A percentile compares a stretch with the other conserved stretches of the same genome.
These are phyloP conservation scores for Licmophora abbreviata DNA, from an alignment of 108 stramenopile species.

Conservation along the genomic window DNA sequence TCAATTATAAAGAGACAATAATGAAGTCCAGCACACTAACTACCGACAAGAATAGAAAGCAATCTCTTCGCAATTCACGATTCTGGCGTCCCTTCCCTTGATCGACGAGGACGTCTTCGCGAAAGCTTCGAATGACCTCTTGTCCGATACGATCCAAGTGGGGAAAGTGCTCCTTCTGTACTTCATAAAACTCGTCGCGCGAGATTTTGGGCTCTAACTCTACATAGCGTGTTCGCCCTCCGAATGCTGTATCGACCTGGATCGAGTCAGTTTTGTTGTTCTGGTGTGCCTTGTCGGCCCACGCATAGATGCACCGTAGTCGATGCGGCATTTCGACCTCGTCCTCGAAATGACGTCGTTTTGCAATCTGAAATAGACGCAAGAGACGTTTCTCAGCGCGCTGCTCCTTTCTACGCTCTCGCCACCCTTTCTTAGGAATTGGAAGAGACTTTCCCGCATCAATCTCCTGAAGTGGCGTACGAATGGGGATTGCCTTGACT, in stretches of 20 bases:
- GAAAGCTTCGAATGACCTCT: slow-evolving; percentile 66
- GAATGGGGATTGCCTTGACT: slow-evolving; percentile 15
- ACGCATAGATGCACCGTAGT: slow-evolving; percentile 82
- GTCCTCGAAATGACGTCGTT: slow-evolving; percentile 59
- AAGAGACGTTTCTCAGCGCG: slow-evolving; percentile 38
- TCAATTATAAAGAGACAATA: background rate
- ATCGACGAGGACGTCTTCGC: slow-evolving; percentile 72
- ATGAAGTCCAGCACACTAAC: slow-evolving; percentile 52
- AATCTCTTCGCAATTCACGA: slow-evolving; percentile 49
- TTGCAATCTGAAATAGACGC: slow-evolving; percentile 43
- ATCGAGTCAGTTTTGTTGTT: slow-evolving; percentile 68
- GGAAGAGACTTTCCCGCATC: background rate
- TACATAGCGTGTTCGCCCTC: slow-evolving; percentile 78
- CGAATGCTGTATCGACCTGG: slow-evolving; percentile 58
- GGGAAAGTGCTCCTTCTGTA: slow-evolving; percentile 65
- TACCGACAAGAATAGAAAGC: slow-evolving; percentile 57
- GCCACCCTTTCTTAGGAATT: slow-evolving; percentile 27
- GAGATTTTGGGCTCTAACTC: slow-evolving; percentile 82
- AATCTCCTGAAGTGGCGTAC: slow-evolving; percentile 5
- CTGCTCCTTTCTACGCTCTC: slow-evolving; percentile 49
- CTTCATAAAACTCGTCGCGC: slow-evolving; percentile 66
- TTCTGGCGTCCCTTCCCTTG: slow-evolving; percentile 77
- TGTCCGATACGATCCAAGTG: slow-evolving; percentile 73
- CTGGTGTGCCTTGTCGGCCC: slow-evolving; percentile 86
- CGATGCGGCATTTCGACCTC: slow-evolving; percentile 83